phyloP scores from a whole-genome alignment of 208 protist genomes.

The Leishmania mexicana region DNA sequence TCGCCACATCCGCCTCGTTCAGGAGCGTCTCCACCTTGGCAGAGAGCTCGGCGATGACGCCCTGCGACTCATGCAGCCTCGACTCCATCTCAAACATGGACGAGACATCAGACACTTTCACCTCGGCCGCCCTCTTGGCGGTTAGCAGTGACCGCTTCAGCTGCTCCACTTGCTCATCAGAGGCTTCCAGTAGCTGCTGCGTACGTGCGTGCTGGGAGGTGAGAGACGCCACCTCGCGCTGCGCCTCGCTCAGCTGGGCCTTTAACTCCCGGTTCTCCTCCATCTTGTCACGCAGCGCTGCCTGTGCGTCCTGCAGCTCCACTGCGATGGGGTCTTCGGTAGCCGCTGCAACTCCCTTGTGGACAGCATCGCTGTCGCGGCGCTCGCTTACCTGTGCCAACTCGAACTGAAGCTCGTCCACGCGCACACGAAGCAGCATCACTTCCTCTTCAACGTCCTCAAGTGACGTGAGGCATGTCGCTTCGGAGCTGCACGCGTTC shows the following conservation, averaged over 20 bases:
- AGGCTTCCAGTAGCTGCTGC: conserved; percentile 28
- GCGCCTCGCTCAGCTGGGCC: conserved; percentile 16
- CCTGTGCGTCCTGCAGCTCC: conserved; percentile 12
- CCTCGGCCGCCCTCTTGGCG: conserved; percentile 54
- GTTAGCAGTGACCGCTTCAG: conserved; percentile 46
- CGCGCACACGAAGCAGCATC: conserved; percentile 1
- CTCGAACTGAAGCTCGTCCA: conserved; percentile 7
- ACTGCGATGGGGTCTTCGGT: neutral
- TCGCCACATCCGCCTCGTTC: conserved; percentile 1
- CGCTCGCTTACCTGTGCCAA: neutral
- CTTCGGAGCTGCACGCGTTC: conserved; percentile 1
- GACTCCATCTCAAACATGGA: conserved; percentile 62
- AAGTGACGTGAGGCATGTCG: conserved; percentile 6
- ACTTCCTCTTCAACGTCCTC: conserved; percentile 22
- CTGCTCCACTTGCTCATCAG: conserved; percentile 39
- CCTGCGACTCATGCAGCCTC: conserved; percentile 38
- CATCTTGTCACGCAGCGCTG: conserved; percentile 22
- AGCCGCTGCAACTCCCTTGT: neutral
- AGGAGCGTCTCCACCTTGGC: conserved; percentile 20
- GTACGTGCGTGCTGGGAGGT: conserved; percentile 21
- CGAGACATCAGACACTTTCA: conserved; percentile 44
- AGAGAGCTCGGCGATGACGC: conserved; percentile 24
- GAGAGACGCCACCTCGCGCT: conserved; percentile 36
- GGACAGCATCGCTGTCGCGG: neutral
- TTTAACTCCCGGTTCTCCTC: conserved; percentile 8